phyloP scores from a whole-genome alignment of 805 yeast genomes.

The Saturnispora mendoncae region DNA sequence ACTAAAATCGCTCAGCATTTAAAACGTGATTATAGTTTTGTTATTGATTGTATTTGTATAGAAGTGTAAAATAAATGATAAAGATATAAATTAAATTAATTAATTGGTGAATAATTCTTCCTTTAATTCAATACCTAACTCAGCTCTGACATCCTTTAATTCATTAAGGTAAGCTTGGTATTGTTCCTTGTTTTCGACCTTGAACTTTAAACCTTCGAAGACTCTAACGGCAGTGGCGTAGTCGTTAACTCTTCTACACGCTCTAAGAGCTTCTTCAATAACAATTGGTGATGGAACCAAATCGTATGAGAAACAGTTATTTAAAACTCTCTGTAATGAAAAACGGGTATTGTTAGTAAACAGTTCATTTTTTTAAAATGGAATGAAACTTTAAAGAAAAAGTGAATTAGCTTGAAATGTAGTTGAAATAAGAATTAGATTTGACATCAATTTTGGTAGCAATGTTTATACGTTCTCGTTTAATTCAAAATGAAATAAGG shows the following conservation, averaged over 20 bases:
- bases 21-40: neutral
- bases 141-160: conserved; percentile 82
- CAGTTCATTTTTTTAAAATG: neutral
- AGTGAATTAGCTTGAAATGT: neutral
- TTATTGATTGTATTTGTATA: neutral
- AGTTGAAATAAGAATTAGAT: neutral
- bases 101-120: conserved; percentile 60
- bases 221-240: conserved; percentile 98
- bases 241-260: conserved; percentile 98
- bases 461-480: no score
- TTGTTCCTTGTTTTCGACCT: conserved; percentile 90
- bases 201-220: conserved; percentile 92
- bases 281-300: conserved; percentile 97
- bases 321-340: conserved; percentile 69
- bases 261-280: conserved; percentile 89
- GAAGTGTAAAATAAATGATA: conserved; percentile 4
- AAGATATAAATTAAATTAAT: conserved; percentile 5
- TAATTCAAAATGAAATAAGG: no score
- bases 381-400: no score
- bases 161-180: conserved; percentile 94
- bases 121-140: conserved; percentile 86
- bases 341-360: conserved; percentile 21
- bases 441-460: no score
- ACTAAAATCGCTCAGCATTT: conserved; percentile 1
- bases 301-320: conserved; percentile 97